phyloP scores from a whole-genome alignment of 371 early-diverging fungal species.

The Sporodiniella umbellata region DNA sequence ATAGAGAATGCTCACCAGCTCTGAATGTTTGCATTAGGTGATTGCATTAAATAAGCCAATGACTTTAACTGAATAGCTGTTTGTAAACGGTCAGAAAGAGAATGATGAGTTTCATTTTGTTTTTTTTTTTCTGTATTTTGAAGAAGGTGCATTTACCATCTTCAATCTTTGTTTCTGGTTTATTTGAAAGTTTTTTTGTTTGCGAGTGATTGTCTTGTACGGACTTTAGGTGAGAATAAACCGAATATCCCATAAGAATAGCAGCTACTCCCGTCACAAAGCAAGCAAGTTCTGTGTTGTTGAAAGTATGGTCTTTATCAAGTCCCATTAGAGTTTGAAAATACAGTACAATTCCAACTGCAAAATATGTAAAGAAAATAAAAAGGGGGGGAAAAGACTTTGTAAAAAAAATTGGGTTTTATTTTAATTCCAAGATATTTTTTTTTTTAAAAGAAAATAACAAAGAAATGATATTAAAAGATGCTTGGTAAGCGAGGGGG shows the following conservation, averaged over 20 bases:
- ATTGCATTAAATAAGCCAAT: conserved; percentile 60
- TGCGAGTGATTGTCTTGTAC: conserved; percentile 26
- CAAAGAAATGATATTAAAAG: no score
- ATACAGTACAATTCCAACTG: not conserved
- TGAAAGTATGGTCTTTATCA: not conserved
- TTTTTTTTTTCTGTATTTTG: no score
- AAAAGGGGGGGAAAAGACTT: not conserved
- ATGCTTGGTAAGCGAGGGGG: no score
- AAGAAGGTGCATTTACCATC: conserved; percentile 52
- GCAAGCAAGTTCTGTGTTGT: conserved; percentile 18
- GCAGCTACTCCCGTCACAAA: conserved; percentile 50
- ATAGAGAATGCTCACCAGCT: conserved; percentile 49
- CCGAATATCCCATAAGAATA: conserved; percentile 57
- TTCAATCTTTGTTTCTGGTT: conserved; percentile 37
- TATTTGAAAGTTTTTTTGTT: conserved; percentile 14
- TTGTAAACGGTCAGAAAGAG: no score
- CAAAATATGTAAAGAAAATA: no score
- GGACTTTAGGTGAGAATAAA: conserved; percentile 53
- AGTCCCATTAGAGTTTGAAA: not conserved
- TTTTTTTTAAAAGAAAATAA: no score
- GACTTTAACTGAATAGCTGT: conserved; percentile 56
- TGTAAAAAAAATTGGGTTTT: not conserved
- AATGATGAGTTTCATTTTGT: no score
- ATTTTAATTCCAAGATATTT: no score
- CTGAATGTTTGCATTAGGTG: conserved; percentile 62